Evolutionary conservation across 345 rosid genomes (phyloP).

Genomic region (Balakata baccata): DNA sequence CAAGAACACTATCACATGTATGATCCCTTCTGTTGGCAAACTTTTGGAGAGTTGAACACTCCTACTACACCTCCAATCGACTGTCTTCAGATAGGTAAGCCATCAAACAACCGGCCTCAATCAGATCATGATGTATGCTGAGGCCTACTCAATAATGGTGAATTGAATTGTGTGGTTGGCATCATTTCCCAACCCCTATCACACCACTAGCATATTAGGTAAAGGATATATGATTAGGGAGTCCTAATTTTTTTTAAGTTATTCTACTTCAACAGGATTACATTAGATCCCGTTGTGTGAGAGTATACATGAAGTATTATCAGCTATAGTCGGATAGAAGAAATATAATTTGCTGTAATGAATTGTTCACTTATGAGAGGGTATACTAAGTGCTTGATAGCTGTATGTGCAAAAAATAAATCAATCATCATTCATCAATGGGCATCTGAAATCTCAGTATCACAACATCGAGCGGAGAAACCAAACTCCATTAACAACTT

Average conservation of each 20-base stretch:
- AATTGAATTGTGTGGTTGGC: constrained; percentile 51
- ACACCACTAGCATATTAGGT: constrained; percentile 37
- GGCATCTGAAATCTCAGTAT: background rate
- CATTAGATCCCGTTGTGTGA: constrained; percentile 16
- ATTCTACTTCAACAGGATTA: constrained; percentile 22
- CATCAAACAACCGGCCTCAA: constrained; percentile 62
- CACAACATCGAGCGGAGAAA: background rate
- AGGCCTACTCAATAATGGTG: constrained; percentile 28
- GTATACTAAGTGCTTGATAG: constrained; percentile 25
- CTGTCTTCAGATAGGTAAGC: constrained; percentile 86
- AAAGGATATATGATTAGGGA: constrained; percentile 27
- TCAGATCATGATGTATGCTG: constrained; percentile 60
- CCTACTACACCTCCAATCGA: constrained; percentile 81
- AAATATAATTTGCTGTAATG: constrained; percentile 19
- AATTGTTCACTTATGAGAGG: constrained; percentile 17
- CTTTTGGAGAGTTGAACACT: constrained; percentile 71
- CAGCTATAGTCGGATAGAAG: constrained; percentile 18
- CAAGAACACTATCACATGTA: constrained; percentile 70
- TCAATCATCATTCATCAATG: background rate
- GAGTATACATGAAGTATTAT: constrained; percentile 20
- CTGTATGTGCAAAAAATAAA: constrained; percentile 18
- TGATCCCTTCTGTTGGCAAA: constrained; percentile 92
- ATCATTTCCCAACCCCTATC: constrained; percentile 50
- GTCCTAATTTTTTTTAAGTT: constrained; percentile 18
- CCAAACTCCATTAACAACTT: background rate